These are phyloP conservation scores for Thelonectria rubi DNA, from an alignment of 2,329 filamentous ascomycete genomes.

Conservation along the genomic window DNA sequence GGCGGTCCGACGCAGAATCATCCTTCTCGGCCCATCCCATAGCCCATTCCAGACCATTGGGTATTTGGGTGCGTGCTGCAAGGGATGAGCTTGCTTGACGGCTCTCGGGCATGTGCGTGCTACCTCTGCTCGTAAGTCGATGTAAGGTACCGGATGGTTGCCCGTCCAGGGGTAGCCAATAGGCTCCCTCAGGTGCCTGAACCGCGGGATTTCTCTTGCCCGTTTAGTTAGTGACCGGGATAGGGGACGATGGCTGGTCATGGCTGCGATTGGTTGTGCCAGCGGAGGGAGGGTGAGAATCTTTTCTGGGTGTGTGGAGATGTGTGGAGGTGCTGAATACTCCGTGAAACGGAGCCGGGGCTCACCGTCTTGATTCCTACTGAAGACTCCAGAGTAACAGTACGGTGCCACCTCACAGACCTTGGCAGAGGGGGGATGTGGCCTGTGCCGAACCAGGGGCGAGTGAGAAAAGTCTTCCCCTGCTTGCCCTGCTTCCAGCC, in stretches of 20 bases:
- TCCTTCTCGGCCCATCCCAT: conserved; percentile 28
- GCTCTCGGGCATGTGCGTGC: conserved; percentile 30
- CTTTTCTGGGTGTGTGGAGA: conserved; percentile 16
- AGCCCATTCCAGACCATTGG: conserved; percentile 33
- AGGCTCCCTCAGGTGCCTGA: conserved; percentile 37
- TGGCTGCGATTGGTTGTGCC: conserved; percentile 5
- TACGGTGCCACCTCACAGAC: conserved; percentile 22
- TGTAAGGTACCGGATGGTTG: conserved; percentile 39
- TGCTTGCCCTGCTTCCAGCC: not conserved
- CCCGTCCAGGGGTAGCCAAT: conserved; percentile 42
- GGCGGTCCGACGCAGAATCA: conserved; percentile 32
- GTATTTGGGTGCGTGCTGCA: conserved; percentile 36
- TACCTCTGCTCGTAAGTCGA: not conserved
- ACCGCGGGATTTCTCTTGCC: conserved; percentile 20
- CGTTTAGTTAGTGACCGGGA: conserved; percentile 2
- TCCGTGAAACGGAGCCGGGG: conserved; percentile 19
- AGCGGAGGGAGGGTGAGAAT: conserved; percentile 9
- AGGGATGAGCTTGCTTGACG: conserved; percentile 36
- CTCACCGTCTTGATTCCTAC: conserved; percentile 8
- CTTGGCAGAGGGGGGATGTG: conserved; percentile 8
- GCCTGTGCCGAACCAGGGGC: conserved; percentile 9
- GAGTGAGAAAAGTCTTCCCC: conserved; percentile 5
- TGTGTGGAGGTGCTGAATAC: conserved; percentile 4
- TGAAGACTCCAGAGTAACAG: not conserved
- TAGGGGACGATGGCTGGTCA: not conserved